A percentile compares a stretch with the other conserved stretches of the same genome.
phyloP scores from a whole-genome alignment of 139 green algal genomes.

The Auxenochlorella pyrenoidosa region DNA sequence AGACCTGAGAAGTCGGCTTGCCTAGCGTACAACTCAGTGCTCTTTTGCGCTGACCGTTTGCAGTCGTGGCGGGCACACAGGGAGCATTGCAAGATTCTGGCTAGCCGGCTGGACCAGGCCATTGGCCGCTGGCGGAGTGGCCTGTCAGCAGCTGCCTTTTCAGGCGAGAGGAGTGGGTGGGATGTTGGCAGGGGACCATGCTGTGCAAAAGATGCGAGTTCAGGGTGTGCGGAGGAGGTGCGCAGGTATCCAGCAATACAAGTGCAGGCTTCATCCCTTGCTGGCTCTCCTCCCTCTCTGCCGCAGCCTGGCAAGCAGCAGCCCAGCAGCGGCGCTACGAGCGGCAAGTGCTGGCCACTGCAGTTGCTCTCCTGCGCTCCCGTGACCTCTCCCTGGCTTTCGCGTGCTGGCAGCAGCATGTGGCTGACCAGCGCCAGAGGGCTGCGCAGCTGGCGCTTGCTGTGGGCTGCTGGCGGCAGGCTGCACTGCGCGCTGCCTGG shows the following conservation, averaged over 20 bases:
- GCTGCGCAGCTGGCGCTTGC: neutral
- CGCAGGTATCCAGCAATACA: too few relatives aligned
- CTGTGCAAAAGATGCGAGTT: too few relatives aligned
- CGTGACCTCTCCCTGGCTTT: neutral
- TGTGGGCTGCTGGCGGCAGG: neutral
- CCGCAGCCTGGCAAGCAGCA: constrained; percentile 20
- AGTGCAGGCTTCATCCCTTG: too few relatives aligned
- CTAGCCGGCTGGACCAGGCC: neutral
- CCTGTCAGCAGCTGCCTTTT: neutral
- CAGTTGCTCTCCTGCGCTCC: neutral
- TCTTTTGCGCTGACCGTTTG: neutral
- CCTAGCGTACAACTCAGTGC: too few relatives aligned
- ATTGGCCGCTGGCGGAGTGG: neutral
- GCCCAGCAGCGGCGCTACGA: neutral
- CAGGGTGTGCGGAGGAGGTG: too few relatives aligned
- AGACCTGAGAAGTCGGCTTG: too few relatives aligned
- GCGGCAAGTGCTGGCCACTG: neutral
- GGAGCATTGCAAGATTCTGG: neutral
- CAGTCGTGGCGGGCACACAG: neutral
- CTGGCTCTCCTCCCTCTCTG: too few relatives aligned
- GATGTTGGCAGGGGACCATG: too few relatives aligned
- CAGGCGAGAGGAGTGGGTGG: neutral
- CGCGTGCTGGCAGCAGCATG: neutral
- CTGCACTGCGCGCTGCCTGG: neutral
- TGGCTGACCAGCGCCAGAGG: neutral